These are phyloP conservation scores for Pyrenophora seminiperda DNA, from an alignment of 2,329 filamentous ascomycete genomes.

Conservation along the genomic window DNA sequence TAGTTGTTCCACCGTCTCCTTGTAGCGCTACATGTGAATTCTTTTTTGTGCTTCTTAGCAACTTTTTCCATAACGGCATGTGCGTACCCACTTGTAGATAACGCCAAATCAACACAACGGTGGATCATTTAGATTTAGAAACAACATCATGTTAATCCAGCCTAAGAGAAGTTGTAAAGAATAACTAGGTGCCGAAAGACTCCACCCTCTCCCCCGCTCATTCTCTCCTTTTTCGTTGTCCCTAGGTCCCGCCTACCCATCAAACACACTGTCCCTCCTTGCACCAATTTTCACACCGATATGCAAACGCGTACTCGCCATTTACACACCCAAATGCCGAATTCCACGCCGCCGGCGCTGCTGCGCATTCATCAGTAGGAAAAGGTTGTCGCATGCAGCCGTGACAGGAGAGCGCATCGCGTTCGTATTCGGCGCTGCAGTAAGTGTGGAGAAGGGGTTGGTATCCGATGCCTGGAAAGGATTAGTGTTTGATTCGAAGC, in stretches of 20 bases:
- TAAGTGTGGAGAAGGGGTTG: constrained; percentile 26
- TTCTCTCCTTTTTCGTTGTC: too few species aligned
- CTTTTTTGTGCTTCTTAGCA: too few species aligned
- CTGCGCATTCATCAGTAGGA: constrained; percentile 18
- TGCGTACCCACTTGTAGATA: too few species aligned
- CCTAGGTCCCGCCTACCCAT: neutral
- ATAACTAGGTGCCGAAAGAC: too few species aligned
- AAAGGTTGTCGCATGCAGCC: constrained; percentile 19
- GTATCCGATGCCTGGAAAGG: constrained; percentile 10
- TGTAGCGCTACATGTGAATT: too few species aligned
- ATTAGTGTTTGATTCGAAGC: constrained; percentile 1
- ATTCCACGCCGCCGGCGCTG: constrained; percentile 15
- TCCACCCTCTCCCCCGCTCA: too few species aligned
- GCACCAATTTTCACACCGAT: constrained; percentile 15
- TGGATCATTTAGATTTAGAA: too few species aligned
- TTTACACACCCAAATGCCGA: constrained; percentile 24
- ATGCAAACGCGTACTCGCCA: constrained; percentile 11
- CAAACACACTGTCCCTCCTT: constrained; percentile 9
- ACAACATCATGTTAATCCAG: too few species aligned
- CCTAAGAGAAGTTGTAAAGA: too few species aligned
- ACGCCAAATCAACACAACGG: too few species aligned
- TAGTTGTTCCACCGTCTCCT: too few species aligned
- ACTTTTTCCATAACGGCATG: too few species aligned
- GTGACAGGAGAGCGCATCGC: constrained; percentile 25
- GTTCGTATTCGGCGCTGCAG: constrained; percentile 20